Evolutionary conservation across 371 early-diverging fungal genomes (phyloP), one percentile per base, ranked within the genome.

Genomic region (Mortierella sp.): DNA sequence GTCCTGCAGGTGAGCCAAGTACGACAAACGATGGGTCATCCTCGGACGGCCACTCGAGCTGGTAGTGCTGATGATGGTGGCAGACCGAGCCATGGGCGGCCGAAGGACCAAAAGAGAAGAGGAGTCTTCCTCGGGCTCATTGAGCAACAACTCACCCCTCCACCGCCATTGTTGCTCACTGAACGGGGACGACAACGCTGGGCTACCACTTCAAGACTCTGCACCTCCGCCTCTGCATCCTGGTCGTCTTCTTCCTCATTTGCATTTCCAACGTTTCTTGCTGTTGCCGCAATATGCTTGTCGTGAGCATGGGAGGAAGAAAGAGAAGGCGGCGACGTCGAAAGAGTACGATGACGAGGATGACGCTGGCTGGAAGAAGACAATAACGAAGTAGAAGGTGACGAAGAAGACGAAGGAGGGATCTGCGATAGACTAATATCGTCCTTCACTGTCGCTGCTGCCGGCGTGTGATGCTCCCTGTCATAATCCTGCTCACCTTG

Each of bases 11-110:
- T 80, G 81, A 5, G 81, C 76, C 40, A 85, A 43, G 40, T 85
- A 85, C 10, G 85, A 85, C 19, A 85, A 69, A 3, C 85, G 78
- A 34, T 78, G 72, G 43, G 81, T 78, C 48, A 76, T n/a, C 19
- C 79, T 75, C 16, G 69, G 54, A 13, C 72, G 71, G 6, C 77
- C 69, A 31, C 26, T 67, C 19, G 75, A 72, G 11, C 77, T 76
- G 6, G 72, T 74, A 2, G 69, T 31, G 59, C 83, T 83, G 43
- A 80, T 67, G 24, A 69, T 57, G 4, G 83, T 76, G 0, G 77
- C 40, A 1, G 83, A 74, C 0, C 75, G 80, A 46, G 55, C 51
- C 1, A 69, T 28, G 3, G 37, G 50, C 28, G 51, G 46, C 40
- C 51, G 50, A 40, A 76, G 48, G 8, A 46, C 57, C 59, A 14